Evolutionary conservation across 2,329 filamentous ascomycete species (phyloP).

Genomic region (Paramyrothecium sp.): DNA sequence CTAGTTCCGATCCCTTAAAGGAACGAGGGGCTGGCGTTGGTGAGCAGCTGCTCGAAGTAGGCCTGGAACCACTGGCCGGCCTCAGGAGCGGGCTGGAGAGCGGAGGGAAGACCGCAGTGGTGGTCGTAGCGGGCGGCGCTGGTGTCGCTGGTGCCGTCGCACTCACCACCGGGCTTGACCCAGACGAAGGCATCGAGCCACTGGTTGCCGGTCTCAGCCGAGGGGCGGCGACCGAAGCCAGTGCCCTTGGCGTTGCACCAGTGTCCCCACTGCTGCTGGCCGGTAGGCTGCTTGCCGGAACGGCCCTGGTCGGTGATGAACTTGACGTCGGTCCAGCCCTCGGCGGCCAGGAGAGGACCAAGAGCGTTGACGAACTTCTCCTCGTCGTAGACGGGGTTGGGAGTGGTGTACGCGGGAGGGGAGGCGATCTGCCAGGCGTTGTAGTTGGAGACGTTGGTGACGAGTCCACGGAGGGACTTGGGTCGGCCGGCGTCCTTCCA

Average conservation of each 20-base stretch:
- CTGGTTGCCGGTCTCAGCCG: conserved; percentile 56
- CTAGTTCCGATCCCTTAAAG: background rate
- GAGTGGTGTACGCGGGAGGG: conserved; percentile 43
- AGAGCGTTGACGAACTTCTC: conserved; percentile 62
- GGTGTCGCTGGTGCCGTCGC: conserved; percentile 47
- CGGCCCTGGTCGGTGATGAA: conserved; percentile 54
- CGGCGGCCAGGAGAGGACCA: conserved; percentile 54
- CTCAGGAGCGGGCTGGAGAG: conserved; percentile 65
- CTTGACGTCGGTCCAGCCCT: conserved; percentile 40
- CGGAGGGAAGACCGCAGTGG: conserved; percentile 48
- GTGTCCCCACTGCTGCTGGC: conserved; percentile 60
- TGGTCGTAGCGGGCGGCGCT: conserved; percentile 36
- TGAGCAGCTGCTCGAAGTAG: conserved; percentile 57
- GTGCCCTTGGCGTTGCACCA: conserved; percentile 67
- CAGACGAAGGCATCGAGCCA: conserved; percentile 67
- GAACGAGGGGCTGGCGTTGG: conserved; percentile 55
- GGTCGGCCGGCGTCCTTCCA: conserved; percentile 51
- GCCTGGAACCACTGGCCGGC: conserved; percentile 67
- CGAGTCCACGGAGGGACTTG: conserved; percentile 49
- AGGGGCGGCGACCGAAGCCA: conserved; percentile 64
- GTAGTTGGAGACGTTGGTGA: conserved; percentile 60
- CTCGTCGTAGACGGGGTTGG: conserved; percentile 50
- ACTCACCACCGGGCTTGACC: conserved; percentile 67
- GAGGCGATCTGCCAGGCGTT: conserved; percentile 44
- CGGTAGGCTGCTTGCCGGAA: conserved; percentile 57